Base-by-base conservation (phyloP, 2,329 filamentous ascomycete genomes). In the Clonostachys chloroleuca region DNA sequence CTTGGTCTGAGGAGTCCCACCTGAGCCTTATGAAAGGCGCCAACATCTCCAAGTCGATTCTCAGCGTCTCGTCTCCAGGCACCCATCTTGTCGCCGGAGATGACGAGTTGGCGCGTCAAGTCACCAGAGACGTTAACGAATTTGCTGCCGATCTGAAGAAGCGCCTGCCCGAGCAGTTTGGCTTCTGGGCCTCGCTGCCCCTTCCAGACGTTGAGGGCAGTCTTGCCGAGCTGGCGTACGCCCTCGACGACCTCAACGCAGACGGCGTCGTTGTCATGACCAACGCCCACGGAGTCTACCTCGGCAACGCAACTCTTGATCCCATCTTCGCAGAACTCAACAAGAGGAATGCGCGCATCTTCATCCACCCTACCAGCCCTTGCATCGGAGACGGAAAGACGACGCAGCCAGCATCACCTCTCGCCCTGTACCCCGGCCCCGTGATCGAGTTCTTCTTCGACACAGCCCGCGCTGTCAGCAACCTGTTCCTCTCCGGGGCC, bases 361-460 rank as follows among this genome's bases (percentile, higher is more conserved):
- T 82, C 55, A 71, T 80, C 41, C 78, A 82, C 47, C 77, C 76
- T 1, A 80, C 75, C 1, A 74, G 64, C 14, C 73, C 72, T 0
- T 72, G 66, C 47, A 52, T 48, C 14, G 43, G 55, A 36, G 51
- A 45, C 3, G 24, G 40, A 6, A 30, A 14, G 33, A 8, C 14
- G 30, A 20, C n/a, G 17, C 42, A 44, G 13, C 36, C 52, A 10
- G 42, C 30, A 5, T 43, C 49, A 9, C 43, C 49, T 2, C 49
- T 45, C 7, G 30, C 42, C 12, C 39, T 56, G 34, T 57, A 52
- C 52, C 47, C 43, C n/a, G 47, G 48, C 16, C 49, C 53, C 39
- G 54, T 45, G 0, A 47, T 60, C 3, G 57, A 60, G 42, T 60
- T 57, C 35, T 53, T 55, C 5, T 59, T 58, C 20, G 57, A 50